phyloP scores from a whole-genome alignment of 371 early-diverging fungal species.

The Mortierella sp. region DNA sequence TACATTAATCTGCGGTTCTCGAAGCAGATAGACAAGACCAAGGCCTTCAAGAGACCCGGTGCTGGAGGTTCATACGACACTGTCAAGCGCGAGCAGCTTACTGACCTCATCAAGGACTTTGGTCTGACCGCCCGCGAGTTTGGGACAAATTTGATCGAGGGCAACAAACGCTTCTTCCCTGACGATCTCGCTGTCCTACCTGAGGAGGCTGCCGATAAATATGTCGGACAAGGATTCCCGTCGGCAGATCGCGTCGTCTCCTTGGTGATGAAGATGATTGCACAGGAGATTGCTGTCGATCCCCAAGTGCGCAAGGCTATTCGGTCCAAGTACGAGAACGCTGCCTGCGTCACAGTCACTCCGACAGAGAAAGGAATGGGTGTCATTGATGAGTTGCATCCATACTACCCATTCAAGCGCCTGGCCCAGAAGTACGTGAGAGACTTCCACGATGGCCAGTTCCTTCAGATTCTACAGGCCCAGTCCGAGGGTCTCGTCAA shows the following conservation, averaged over 20 bases:
- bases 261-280: slow-evolving; percentile 78
- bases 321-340: slow-evolving; percentile 75
- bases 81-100: slow-evolving; percentile 62
- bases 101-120: slow-evolving; percentile 65
- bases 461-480: slow-evolving; percentile 81
- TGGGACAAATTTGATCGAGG: slow-evolving; percentile 72
- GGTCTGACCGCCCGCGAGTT: slow-evolving; percentile 74
- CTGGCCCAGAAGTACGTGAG: slow-evolving; percentile 80
- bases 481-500: slow-evolving; percentile 81
- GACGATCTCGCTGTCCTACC: slow-evolving; percentile 66
- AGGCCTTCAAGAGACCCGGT: slow-evolving; percentile 59
- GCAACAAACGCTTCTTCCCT: slow-evolving; percentile 66
- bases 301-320: slow-evolving; percentile 87
- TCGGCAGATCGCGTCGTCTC: slow-evolving; percentile 69
- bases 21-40: slow-evolving; percentile 67
- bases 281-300: slow-evolving; percentile 83
- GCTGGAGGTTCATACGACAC: slow-evolving; percentile 67
- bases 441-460: slow-evolving; percentile 78
- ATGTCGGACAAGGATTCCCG: slow-evolving; percentile 64
- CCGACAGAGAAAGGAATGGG: slow-evolving; percentile 87
- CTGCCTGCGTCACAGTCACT: slow-evolving; percentile 77
- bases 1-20: slow-evolving; percentile 80
- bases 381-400: slow-evolving; percentile 85
- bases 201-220: slow-evolving; percentile 70
- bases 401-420: slow-evolving; percentile 89